phyloP scores from a whole-genome alignment of 495 filamentous ascomycete genomes.

The Parathielavia appendiculata region DNA sequence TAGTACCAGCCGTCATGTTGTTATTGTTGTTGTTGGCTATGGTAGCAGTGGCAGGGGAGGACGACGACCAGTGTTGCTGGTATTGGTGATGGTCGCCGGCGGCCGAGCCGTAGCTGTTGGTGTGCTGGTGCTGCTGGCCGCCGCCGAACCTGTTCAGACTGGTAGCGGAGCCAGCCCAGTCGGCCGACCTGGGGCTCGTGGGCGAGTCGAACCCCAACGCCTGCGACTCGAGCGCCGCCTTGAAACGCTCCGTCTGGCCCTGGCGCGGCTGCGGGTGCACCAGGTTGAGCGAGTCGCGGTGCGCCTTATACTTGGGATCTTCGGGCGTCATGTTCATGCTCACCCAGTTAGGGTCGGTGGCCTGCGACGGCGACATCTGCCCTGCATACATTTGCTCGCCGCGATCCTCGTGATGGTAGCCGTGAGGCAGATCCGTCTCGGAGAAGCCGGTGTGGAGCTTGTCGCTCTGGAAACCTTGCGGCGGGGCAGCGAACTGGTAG shows the following conservation, averaged over 20 bases:
- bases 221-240: constrained; percentile 71
- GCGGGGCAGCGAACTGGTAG: constrained; percentile 59
- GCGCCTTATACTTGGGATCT: constrained; percentile 83
- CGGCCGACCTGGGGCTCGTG: constrained; percentile 63
- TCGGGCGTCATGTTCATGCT: constrained; percentile 55
- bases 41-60: constrained; percentile 29
- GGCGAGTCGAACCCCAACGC: constrained; percentile 65
- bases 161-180: constrained; percentile 65
- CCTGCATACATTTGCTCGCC: constrained; percentile 17
- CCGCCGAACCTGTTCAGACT: constrained; percentile 39
- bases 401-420: constrained; percentile 14
- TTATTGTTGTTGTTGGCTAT: constrained; percentile 2
- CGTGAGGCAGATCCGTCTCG: constrained; percentile 36
- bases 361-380: constrained; percentile 25
- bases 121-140: constrained; percentile 26
- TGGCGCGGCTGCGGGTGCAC: constrained; percentile 87
- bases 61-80: constrained; percentile 38
- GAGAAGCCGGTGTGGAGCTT: constrained; percentile 65
- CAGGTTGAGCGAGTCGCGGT: constrained; percentile 82
- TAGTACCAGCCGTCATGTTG: constrained; percentile 25
- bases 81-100: constrained; percentile 21
- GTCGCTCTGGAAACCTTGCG: constrained; percentile 53
- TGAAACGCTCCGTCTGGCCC: constrained; percentile 76
- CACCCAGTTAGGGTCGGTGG: constrained; percentile 25
- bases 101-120: constrained; percentile 41